Percentiles rank a stretch among this genome's conserved stretches.
Evolutionary conservation across 2,329 filamentous ascomycete species (phyloP).

Genomic region (Paraphoma chrysanthemicola): DNA sequence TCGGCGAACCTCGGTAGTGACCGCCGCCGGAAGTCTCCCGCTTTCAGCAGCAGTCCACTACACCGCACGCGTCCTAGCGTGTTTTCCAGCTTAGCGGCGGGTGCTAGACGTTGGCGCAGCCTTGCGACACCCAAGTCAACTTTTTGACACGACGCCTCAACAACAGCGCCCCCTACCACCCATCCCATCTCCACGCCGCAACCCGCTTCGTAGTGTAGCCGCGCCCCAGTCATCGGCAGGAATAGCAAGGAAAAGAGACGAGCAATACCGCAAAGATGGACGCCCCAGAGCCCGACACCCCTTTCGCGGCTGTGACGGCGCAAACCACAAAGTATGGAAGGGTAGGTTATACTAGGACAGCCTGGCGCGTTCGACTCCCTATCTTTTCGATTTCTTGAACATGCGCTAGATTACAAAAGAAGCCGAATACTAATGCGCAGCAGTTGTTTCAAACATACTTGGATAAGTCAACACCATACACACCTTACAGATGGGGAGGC

Average conservation of each 20-base stretch:
- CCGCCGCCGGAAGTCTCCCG: constrained; percentile 10
- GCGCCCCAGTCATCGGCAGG: neutral
- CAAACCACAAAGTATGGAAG: constrained; percentile 79
- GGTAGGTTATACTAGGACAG: constrained; percentile 58
- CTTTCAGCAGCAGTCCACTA: neutral
- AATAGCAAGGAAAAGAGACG: constrained; percentile 1
- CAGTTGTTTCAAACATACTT: constrained; percentile 94
- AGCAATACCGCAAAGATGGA: constrained; percentile 67
- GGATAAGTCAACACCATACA: constrained; percentile 90
- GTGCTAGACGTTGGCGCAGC: constrained; percentile 17
- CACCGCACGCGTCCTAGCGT: constrained; percentile 11
- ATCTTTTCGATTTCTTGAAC: neutral
- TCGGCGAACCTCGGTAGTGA: constrained; percentile 35
- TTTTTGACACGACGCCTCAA: constrained; percentile 41
- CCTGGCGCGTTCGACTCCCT: constrained; percentile 13
- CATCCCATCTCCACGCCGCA: constrained; percentile 2
- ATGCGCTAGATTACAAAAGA: neutral
- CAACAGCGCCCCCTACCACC: constrained; percentile 17
- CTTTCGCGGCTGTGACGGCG: constrained; percentile 86
- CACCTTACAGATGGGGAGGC: constrained; percentile 87
- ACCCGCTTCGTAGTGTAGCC: neutral
- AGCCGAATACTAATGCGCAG: constrained; percentile 19
- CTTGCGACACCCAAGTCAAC: constrained; percentile 31
- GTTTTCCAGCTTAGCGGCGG: constrained; percentile 7
- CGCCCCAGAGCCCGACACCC: constrained; percentile 85